Conservation (phyloP, 2,329 filamentous ascomycete species). For the Fusarium cicatricum region DNA sequence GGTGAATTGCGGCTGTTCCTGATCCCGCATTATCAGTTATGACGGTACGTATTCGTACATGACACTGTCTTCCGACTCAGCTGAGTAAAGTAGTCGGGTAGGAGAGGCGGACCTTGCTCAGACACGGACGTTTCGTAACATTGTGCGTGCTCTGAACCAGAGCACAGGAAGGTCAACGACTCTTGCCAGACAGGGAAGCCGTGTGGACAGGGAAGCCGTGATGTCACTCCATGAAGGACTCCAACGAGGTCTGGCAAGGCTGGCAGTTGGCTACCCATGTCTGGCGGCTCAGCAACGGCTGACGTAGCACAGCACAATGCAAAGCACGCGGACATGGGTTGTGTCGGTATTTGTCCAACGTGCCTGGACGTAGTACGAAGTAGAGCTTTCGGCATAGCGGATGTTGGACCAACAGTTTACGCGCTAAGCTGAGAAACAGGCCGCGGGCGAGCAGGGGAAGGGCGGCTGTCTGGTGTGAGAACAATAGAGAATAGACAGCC, state of each 20-base stretch:
- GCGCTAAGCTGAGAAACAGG: background rate
- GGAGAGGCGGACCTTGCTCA: constrained; percentile 17
- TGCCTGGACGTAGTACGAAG: background rate
- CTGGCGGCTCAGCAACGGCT: background rate
- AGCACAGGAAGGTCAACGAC: constrained; percentile 9
- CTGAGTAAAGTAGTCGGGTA: background rate
- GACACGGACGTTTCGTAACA: constrained; percentile 18
- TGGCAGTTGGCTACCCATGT: background rate
- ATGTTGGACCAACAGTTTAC: background rate
- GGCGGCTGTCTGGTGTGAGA: constrained; percentile 6
- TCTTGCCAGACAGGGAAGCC: constrained; percentile 5
- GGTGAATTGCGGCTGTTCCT: constrained; percentile 28
- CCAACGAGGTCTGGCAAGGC: background rate
- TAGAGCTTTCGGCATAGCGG: background rate
- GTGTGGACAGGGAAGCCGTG: too few relatives aligned
- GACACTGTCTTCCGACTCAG: constrained; percentile 1
- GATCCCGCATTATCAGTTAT: constrained; percentile 14
- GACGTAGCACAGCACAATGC: background rate
- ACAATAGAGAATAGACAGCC: constrained; percentile 18
- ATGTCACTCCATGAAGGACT: constrained; percentile 23
- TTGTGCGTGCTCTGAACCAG: constrained; percentile 2
- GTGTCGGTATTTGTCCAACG: constrained; percentile 10
- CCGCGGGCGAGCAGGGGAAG: background rate
- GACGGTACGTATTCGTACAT: constrained; percentile 2
- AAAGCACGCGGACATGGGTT: constrained; percentile 6